Base-by-base conservation (phyloP, 2,329 filamentous ascomycete genomes). In the Botrytis aclada region DNA sequence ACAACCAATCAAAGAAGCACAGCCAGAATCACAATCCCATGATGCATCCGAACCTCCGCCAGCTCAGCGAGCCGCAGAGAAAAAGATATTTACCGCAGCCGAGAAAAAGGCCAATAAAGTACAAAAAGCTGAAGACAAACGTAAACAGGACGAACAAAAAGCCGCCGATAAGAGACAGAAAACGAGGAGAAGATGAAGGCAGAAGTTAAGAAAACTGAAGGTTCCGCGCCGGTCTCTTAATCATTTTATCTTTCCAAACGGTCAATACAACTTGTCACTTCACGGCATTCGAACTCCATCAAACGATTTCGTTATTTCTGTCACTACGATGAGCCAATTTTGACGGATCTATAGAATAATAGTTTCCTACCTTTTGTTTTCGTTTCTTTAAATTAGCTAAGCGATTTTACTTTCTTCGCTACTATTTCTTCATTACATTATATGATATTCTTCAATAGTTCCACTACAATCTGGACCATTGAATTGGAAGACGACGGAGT, bases 71-170 rank as follows among this genome's bases (percentile, higher is more conserved):
- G 64, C 60, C 14, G 62, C 58, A 47, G 74, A 73, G n/a, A 66
- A 71, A 2, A 69, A 74, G 18, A 62, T 62, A 29, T 34, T 71
- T n/a, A 47, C 32, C 22, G 45, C 62, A n/a, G 72, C 65, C 29
- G 75, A 73, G 54, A 74, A 76, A 62, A 71, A 72, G 8, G 71
- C 73, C 54, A 34, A 51, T 41, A 9, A 37, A 37, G 47, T 63
- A 45, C 64, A 67, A 56, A 62, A 47, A 45, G 62, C 60, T 25
- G 75, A 76, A 62, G 62, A 73, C 51, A 71, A 70, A 64, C 66
- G 67, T 32, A 64, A 70, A 72, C 51, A 54, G 43, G 51, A 72
- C 14, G 71, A 72, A 39, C 56, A 60, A n/a, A 72, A 63, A 58
- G 71, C 56, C 37, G 66, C 58, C 56, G 71, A 74, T 61, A 39